Base-by-base conservation (phyloP, 2,329 filamentous ascomycete genomes). In the Curvularia spicifera region DNA sequence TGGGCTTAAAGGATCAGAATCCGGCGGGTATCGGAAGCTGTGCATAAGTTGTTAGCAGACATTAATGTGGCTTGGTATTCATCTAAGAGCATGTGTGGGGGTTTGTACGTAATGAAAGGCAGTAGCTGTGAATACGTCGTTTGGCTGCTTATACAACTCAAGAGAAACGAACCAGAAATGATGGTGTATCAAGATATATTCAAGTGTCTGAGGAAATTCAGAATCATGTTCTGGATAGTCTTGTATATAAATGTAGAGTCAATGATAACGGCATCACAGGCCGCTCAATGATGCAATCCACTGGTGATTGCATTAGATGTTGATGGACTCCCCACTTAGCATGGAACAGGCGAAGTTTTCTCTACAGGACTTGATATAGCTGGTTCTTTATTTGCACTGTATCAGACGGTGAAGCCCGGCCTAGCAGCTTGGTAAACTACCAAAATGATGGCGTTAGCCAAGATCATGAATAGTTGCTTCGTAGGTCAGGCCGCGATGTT, bases 231-330 rank as follows among this genome's bases (percentile, higher is more conserved):
- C 48, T 49, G 28, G 10, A 20, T 57, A 53, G 37, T 49, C 42
- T 60, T 51, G 43, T 59, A 55, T 65, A 63, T 55, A 59, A 39
- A 46, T 53, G 37, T 46, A 24, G 58, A 39, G 42, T 39, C 39
- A 49, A 48, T 46, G 43, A 56, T 35, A 51, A 45, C 52, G 60
- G 52, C 44, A 44, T 46, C 49, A 37, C 53, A 51, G 51, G 54
- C 35, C 28, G 58, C 60, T 43, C 26, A 47, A 45, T 59, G 33
- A 54, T 54, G 54, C 29, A 64, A 63, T 59, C 57, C 20, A 22
- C 56, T 53, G 57, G 64, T 66, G 63, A 64, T 67, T 57, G 56
- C 52, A 45, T 56, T 59, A 56, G 45, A 64, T 26, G 44, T 48
- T 15, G 46, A 51, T 42, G 18, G 53, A 43, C 40, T 31, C 44